Conservation (phyloP, 768 basidiomycete species). For the Kwoniella dejecticola region DNA sequence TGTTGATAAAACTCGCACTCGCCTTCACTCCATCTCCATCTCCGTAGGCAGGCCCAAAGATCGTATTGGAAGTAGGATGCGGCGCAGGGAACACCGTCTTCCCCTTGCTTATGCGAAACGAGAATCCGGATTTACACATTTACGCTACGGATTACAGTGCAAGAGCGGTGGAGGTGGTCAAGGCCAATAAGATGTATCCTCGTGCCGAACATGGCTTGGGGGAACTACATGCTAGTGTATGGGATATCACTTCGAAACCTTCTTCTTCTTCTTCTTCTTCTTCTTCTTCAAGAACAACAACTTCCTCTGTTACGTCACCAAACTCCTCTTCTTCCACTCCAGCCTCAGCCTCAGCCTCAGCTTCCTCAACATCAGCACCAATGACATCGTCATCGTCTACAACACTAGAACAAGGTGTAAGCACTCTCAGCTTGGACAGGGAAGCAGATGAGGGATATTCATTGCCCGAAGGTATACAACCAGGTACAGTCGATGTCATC, state of each 20-base stretch:
- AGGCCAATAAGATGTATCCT: slow-evolving; percentile 71
- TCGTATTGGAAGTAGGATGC: slow-evolving; percentile 87
- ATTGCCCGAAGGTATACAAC: slow-evolving; percentile 67
- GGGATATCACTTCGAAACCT: slow-evolving; percentile 73
- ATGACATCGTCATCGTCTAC: too few species aligned
- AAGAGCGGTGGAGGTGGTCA: slow-evolving; percentile 85
- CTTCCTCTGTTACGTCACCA: too few species aligned
- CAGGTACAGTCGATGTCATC: slow-evolving; percentile 77
- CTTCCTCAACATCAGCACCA: too few species aligned
- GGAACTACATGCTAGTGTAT: slow-evolving; percentile 74
- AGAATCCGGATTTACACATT: slow-evolving; percentile 73
- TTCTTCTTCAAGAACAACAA: too few species aligned
- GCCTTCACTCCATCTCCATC: too few species aligned
- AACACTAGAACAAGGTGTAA: background rate
- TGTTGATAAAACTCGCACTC: too few species aligned
- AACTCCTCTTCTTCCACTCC: too few species aligned
- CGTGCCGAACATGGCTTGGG: slow-evolving; percentile 66
- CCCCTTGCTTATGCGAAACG: slow-evolving; percentile 78
- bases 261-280: background rate
- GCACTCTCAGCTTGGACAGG: background rate
- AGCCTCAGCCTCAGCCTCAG: too few species aligned
- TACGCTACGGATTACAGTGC: slow-evolving; percentile 88
- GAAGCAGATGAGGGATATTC: slow-evolving; percentile 44
- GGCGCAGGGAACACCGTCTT: slow-evolving; percentile 95
- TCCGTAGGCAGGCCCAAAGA: slow-evolving; percentile 77